phyloP scores from a whole-genome alignment of 2,329 filamentous ascomycete genomes.

The Nemania diffusa region DNA sequence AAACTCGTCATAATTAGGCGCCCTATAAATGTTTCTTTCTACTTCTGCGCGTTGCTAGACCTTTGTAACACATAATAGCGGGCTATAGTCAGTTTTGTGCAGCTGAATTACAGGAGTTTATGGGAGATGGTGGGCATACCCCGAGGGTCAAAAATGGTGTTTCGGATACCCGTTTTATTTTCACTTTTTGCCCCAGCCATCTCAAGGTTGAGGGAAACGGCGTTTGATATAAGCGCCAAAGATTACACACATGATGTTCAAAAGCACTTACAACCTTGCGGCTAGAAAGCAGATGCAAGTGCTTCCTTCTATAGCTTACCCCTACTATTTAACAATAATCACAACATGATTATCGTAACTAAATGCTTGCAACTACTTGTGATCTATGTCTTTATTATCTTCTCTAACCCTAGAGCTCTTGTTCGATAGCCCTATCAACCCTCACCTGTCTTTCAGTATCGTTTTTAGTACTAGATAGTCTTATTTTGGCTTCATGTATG shows the following conservation, averaged over 20 bases:
- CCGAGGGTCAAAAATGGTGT: slow-evolving; percentile 21
- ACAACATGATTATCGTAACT: neutral
- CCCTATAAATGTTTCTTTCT: slow-evolving; percentile 26
- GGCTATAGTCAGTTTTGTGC: neutral
- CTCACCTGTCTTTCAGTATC: neutral
- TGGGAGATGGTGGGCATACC: slow-evolving; percentile 23
- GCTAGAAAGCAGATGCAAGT: neutral
- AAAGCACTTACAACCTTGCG: neutral
- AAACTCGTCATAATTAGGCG: neutral
- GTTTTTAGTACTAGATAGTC: neutral
- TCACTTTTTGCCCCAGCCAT: neutral
- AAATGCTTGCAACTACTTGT: neutral
- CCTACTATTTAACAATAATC: no score
- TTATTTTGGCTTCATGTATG: neutral
- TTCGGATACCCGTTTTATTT: slow-evolving; percentile 24
- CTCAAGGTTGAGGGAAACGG: neutral
- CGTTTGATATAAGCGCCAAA: neutral
- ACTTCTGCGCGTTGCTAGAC: neutral
- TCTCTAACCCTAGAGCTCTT: neutral
- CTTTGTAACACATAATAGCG: neutral
- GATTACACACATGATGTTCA: neutral
- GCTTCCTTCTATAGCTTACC: neutral
- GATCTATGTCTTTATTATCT: neutral
- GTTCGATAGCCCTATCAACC: neutral
- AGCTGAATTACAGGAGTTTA: slow-evolving; percentile 23